Evolutionary conservation across 805 yeast genomes (phyloP), one percentile per base, ranked within the genome.

Genomic region (Teunomyces panamensis): DNA sequence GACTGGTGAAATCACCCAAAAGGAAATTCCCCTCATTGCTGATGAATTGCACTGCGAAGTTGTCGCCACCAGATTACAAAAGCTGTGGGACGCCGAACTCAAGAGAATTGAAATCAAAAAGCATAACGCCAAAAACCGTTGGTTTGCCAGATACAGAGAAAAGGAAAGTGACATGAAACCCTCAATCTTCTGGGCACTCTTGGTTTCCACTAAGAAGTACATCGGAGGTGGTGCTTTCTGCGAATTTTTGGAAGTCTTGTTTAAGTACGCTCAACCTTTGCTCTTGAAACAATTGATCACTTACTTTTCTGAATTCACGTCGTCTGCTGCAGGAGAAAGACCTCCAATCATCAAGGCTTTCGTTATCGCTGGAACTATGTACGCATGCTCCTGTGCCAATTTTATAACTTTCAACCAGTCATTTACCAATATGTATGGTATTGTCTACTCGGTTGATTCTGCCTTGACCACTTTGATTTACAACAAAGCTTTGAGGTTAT

Each of bases 281-380:
- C 49, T 68, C 20, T 60, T 68, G 37, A 63, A 59, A 49, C 49
- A 50, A 28, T 62, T 68, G 44, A 64, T 69, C 30, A 45, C 57
- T 24, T 66, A 56, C 55, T 63, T 67, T 45, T 45, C 56, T 16
- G 50, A 48, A 6, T 52, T 47, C 28, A 53, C 47, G n/a, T 26
- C 54, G 4, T 42, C 17, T 13, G 30, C 39, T 9, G 24, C 27
- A 42, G 10, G 46, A 45, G 43, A 47, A 16, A 45, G 52, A 47
- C 59, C 62, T 26, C 70, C 69, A 7, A 44, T 60, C 7, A 60
- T 68, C 34, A 49, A 56, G 17, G 73, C 71, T 2, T 53, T 60
- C 35, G 14, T 50, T 10, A 49, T 65, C 41, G 67, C 68, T 5
- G 36, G 56, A 6, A 33, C 43, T 9, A 59, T 71, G 46, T 69